These are phyloP conservation scores for Themeda triandra DNA, from an alignment of 176 grass and related monocot genomes.

Conservation along the genomic window DNA sequence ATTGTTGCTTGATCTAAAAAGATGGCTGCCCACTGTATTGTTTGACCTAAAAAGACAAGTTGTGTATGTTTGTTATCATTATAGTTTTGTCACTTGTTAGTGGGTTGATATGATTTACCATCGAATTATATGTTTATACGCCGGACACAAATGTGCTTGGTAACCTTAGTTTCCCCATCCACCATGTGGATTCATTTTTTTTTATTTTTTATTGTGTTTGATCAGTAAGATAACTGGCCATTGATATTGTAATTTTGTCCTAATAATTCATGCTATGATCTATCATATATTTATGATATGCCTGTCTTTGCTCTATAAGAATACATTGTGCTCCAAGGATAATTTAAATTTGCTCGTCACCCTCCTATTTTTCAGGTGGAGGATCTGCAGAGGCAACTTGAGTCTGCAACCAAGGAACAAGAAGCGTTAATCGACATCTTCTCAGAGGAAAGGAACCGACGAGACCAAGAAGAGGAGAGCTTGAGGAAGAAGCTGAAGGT, in stretches of 20 bases:
- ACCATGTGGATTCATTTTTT: background rate
- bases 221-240: background rate
- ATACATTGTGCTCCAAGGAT: background rate
- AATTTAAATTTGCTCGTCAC: background rate
- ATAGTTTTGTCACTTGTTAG: background rate
- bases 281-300: background rate
- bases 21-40: background rate
- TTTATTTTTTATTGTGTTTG: constrained; percentile 10
- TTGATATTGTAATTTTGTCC: background rate
- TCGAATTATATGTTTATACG: background rate
- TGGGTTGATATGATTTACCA: background rate
- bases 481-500: constrained; percentile 90
- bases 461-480: constrained; percentile 75
- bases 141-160: background rate
- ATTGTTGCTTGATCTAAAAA: background rate
- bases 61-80: background rate
- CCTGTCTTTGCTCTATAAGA: background rate
- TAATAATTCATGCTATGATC: background rate
- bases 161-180: background rate
- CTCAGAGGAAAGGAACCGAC: constrained; percentile 84
- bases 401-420: constrained; percentile 77
- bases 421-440: constrained; percentile 90
- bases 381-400: constrained; percentile 68
- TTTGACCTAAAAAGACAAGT: too few relatives aligned
- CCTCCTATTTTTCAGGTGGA: constrained; percentile 58